Base-by-base conservation (phyloP, 208 protist species). In the Crithidia brevicula region DNA sequence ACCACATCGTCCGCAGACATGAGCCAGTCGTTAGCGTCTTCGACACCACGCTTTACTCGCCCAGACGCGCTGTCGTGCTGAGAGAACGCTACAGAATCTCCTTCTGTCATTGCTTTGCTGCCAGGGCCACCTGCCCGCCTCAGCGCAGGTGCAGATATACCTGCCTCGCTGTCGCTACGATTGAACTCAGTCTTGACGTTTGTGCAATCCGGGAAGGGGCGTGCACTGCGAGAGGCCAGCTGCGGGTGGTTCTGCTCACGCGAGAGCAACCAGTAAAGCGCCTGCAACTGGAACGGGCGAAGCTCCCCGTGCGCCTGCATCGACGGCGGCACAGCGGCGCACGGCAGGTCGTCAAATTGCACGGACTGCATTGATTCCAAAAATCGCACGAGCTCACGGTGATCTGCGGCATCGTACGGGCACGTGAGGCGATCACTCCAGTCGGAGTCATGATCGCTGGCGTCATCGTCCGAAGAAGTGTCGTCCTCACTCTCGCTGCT, bases 221-320 rank as follows among this genome's bases (percentile, higher is more conserved):
- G 36, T 1, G 10, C 36, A 40, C 10, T 13, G 36, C 36, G 36
- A 16, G 36, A 7, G 8, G 36, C 36, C 36, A 13, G 20, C 13
- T 23, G 28, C 45, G 38, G 59, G 40, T 46, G 59, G 27, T 38
- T 58, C 34, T 72, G 67, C 51, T 82, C 77, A 23, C 77, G 77
- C 10, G 66, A 77, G 8, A 70, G 71, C 40, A 93, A 54, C 85
- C 85, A 93, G 68, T 83, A 70, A 9, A 93, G 67, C 4, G 74
- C 88, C 63, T 93, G 81, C 46, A 77, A 63, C 57, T 93, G 88
- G 34, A 88, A 89, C 0, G 82, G 85, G 0, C 63, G 67, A 57
- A 93, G 74, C 34, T 81, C 33, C 10, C 46, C 81, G 1, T 69
- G 45, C 8, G 62, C 53, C 22, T 27, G 53, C 85, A 91, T 88